Evolutionary conservation across 495 filamentous ascomycete species (phyloP), one percentile per base, ranked within the genome.

Genomic region (Darksidea phi): DNA sequence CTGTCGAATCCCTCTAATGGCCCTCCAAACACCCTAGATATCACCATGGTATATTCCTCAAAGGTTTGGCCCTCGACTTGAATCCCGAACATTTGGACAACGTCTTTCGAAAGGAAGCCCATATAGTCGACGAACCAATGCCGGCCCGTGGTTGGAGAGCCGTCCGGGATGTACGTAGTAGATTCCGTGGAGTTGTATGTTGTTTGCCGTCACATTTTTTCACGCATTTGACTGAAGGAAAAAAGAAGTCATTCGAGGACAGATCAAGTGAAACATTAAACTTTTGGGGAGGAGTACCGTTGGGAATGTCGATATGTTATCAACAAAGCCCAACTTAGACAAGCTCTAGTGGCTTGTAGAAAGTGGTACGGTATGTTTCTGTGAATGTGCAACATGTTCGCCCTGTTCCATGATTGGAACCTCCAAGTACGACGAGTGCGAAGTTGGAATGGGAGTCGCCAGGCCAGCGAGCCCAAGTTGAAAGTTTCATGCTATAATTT

Each of bases 231-330:
- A n/a, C 18, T 8, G 53, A 21, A 13, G 36, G 36, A n/a, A 56
- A 20, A 23, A 56, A 28, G 53, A 56, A 46, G 21, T 6, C 18
- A 24, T 43, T 43, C 7, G 6, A 12, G 18, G 6, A 10, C 4
- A 56, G 38, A 26, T 46, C 38, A 17, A 56, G 23, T 2, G 53
- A 56, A 6, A 56, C 38, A 26, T 56, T 56, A 37, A 56, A 56
- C 2, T 20, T 34, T 25, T 56, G 53, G 18, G 53, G 53, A 5
- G 53, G 53, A 28, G 53, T 56, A 2, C 53, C 53, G n/a, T 43
- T 25, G 10, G 53, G 43, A 37, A 56, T 56, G 38, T 56, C 45
- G 7, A 56, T 56, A n/a, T n/a, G n/a, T n/a, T n/a, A n/a, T n/a
- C n/a, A n/a, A n/a, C n/a, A n/a, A n/a, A n/a, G n/a, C n/a, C n/a